Base-by-base conservation (phyloP, 305 asterid species). In the Plantago lanceolata region DNA sequence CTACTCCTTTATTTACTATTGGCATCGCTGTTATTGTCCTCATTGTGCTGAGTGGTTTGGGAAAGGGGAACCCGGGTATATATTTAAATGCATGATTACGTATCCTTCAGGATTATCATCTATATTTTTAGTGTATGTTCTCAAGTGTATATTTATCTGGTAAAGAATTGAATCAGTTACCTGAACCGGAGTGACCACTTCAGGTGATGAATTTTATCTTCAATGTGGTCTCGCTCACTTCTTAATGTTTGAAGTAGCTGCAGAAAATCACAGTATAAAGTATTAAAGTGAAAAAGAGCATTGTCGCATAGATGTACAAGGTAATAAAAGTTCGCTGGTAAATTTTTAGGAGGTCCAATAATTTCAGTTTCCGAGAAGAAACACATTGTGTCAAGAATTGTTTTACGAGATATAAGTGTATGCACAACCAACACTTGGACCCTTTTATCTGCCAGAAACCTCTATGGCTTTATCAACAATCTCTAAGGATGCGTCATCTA, bases 121-220 rank as follows among this genome's bases (percentile, higher is more conserved):
- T 14, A 60, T n/a, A n/a, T n/a, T 60, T 21, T 33, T 44, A 52
- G 65, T 44, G 18, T 20, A 35, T 59, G 60, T 48, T 44, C 28
- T 62, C 58, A 21, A 14, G 9, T 19, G 37, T n/a, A 24, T 61
- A 26, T 31, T 37, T 66, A 61, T 24, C 45, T 37, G 45, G 45
- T 7, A 59, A 63, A 68, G 20, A 17, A 66, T 24, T 44, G 55
- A 48, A 57, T n/a, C 40, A 65, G 65, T 69, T 82, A 88, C 96
- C 82, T 81, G 71, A 84, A 88, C 96, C 82, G 82, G 71, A 84
- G 82, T 65, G 84, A 84, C 97, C 99, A 94, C 78, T 79, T 82
- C 71, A 94, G 73, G 77, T 88, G 96, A 74, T 94, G 95, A 65
- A 86, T 83, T 68, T 75, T 66, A 73, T 90, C 96, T 75, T 94